Base-by-base conservation (phyloP, 2,329 filamentous ascomycete species). In the Periconia macrospinosa region DNA sequence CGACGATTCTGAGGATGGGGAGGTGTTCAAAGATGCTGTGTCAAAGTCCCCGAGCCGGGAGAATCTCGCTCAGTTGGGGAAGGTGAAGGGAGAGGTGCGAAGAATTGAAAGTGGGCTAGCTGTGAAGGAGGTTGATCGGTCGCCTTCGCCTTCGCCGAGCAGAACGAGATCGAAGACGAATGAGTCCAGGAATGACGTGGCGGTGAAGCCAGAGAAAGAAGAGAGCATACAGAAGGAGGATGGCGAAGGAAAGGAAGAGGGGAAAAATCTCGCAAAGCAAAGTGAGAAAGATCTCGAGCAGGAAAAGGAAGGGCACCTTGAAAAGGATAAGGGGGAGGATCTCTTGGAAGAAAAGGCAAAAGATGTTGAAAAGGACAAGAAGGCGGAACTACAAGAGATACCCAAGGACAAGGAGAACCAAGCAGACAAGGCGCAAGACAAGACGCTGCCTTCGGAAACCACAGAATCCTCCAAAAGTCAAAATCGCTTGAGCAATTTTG, bases 1-100 rank as follows among this genome's bases (percentile, higher is more conserved):
- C n/a, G 56, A 63, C 11, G 66, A 69, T 18, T 42, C 41, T 2
- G 56, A 62, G 33, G 61, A 65, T 5, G 62, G 63, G 17, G 68
- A 66, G 30, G 60, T 62, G 51, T 66, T 70, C 54, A 60, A 61
- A 47, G 66, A 71, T 62, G 65, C 65, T 45, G 62, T 65, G 52
- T 49, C 63, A 19, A 63, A 60, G 52, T 55, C 57, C 19, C 57
- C 60, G 33, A 59, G 53, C 59, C 67, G 54, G 33, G 67, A 68
- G 53, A 62, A 65, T 41, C 49, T 55, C 30, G 53, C 69, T 64
- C 56, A 73, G 62, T 40, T 72, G 55, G 60, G 62, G 17, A 45
- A 35, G 17, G 48, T 51, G 33, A 55, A 27, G 8, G 17, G 10
- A 7, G 35, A 42, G n/a, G 47, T 45, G 14, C 23, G 23, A 27